Percentiles rank a stretch among this genome's conserved stretches.
Evolutionary conservation across 352 stramenopile genomes (phyloP).

Genomic region (Aphanomyces astaci): DNA sequence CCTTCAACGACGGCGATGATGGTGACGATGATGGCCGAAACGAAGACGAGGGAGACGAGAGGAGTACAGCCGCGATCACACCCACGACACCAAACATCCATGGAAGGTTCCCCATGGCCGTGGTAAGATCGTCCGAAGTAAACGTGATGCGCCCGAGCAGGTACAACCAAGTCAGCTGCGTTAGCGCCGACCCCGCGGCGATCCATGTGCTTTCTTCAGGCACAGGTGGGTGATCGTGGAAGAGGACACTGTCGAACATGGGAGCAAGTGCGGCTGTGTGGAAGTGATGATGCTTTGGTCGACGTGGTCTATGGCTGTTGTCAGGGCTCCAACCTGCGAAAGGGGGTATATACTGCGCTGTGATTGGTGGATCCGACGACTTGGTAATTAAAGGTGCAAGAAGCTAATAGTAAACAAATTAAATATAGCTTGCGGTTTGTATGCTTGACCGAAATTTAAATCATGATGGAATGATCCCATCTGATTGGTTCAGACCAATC

Average conservation of each 20-base stretch:
- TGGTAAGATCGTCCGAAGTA: neutral
- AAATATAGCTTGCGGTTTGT: neutral
- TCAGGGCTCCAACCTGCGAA: no score
- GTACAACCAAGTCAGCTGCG: slow-evolving; percentile 3
- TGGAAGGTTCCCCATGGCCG: neutral
- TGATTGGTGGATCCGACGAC: neutral
- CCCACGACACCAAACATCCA: slow-evolving; percentile 3
- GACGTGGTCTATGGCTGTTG: no score
- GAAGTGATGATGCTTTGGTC: neutral
- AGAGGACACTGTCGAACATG: neutral
- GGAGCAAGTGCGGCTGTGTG: neutral
- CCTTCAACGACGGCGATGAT: no score
- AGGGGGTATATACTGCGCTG: neutral
- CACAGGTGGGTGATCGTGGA: neutral
- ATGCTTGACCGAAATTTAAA: no score
- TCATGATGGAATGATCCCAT: no score
- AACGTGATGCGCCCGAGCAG: neutral
- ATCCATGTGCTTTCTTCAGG: neutral
- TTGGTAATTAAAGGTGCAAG: neutral
- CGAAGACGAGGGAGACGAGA: neutral
- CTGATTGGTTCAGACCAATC: neutral
- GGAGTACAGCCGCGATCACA: neutral
- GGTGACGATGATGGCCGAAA: neutral
- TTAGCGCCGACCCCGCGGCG: neutral
- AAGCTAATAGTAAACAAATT: neutral